Conservation (phyloP, 2,329 filamentous ascomycete species). For the Pyricularia pennisetigena region DNA sequence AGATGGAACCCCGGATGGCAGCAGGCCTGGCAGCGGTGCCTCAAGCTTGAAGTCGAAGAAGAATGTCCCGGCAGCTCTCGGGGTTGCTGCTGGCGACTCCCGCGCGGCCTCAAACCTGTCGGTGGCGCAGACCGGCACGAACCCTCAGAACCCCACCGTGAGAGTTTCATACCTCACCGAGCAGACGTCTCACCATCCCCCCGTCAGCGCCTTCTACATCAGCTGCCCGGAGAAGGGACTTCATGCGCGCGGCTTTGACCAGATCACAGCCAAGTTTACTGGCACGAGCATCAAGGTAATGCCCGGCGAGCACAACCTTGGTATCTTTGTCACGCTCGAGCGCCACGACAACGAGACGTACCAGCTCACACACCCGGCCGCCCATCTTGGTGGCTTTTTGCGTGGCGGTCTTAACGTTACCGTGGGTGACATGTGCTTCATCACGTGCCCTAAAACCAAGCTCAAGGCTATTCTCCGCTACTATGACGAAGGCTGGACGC, state of each 20-base stretch:
- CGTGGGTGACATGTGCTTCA: slow-evolving; percentile 80
- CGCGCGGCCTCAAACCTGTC: slow-evolving; percentile 39
- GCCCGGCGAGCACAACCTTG: slow-evolving; percentile 86
- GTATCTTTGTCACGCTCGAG: slow-evolving; percentile 85
- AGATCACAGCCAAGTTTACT: slow-evolving; percentile 95
- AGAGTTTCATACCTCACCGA: slow-evolving; percentile 92
- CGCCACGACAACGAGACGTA: slow-evolving; percentile 81
- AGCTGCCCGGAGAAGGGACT: slow-evolving; percentile 88
- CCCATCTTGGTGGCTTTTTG: slow-evolving; percentile 79
- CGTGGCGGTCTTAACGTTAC: slow-evolving; percentile 82
- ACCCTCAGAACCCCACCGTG: slow-evolving; percentile 41
- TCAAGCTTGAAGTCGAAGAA: slow-evolving; percentile 36
- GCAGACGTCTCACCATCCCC: slow-evolving; percentile 95
- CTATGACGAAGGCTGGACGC: slow-evolving; percentile 89
- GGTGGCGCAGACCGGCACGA: slow-evolving; percentile 35
- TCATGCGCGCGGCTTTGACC: slow-evolving; percentile 82
- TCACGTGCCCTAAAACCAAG: slow-evolving; percentile 82
- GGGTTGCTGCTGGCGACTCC: slow-evolving; percentile 19
- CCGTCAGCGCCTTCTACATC: slow-evolving; percentile 91
- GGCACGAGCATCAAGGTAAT: slow-evolving; percentile 88
- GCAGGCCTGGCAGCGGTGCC: slow-evolving; percentile 28
- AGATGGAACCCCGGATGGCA: slow-evolving; percentile 17
- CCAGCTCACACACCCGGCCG: slow-evolving; percentile 89
- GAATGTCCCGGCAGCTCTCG: slow-evolving; percentile 13
- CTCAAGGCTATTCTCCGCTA: slow-evolving; percentile 91